Base-by-base conservation (phyloP, 305 asterid genomes). In the Solanum hybrid region DNA sequence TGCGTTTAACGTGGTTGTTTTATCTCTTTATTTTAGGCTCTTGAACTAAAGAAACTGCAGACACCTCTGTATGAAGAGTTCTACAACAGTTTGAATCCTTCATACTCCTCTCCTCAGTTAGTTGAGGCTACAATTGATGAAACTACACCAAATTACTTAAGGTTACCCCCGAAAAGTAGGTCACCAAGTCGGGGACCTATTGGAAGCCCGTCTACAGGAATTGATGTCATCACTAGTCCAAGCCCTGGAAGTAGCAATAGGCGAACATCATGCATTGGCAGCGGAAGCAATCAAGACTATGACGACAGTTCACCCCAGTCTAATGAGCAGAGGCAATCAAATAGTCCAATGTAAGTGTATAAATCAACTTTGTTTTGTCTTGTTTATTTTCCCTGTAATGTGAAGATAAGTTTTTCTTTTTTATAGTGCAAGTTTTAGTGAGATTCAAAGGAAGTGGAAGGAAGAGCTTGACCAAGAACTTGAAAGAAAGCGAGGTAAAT, bases 401-500 rank as follows among this genome's bases (percentile, higher is more conserved):
- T 77, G 46, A 69, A n/a, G 79, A 69, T 79, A 87, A 1, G 31
- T 5, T 90, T 40, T 60, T 78, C 42, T 75, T 76, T 69, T 38
- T 66, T 81, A 66, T 36, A 92, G 91, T 86, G 51, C 91, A 88
- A 91, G 91, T 90, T 92, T 92, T 91, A 90, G 93, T 22, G 98
- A 95, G 93, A 96, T 94, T 91, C 96, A 95, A 87, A 94, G 92
- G 92, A 95, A 95, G 92, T 97, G 99, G 99, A 96, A 97, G 91
- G 98, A 94, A 93, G 99, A 97, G 94, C 99, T 97, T 85, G 98
- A 91, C 87, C 96, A 95, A 92, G 99, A 97, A 92, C 97, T 97
- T 34, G 97, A 95, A 89, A 94, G 98, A 89, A 94, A 95, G 24
- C 92, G 99, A 97, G 99, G 99, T 94, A 92, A 90, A 93, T 92